These are phyloP conservation scores for Agaricales sp. DNA, from an alignment of 1,284 basidiomycete genomes.

Conservation along the genomic window DNA sequence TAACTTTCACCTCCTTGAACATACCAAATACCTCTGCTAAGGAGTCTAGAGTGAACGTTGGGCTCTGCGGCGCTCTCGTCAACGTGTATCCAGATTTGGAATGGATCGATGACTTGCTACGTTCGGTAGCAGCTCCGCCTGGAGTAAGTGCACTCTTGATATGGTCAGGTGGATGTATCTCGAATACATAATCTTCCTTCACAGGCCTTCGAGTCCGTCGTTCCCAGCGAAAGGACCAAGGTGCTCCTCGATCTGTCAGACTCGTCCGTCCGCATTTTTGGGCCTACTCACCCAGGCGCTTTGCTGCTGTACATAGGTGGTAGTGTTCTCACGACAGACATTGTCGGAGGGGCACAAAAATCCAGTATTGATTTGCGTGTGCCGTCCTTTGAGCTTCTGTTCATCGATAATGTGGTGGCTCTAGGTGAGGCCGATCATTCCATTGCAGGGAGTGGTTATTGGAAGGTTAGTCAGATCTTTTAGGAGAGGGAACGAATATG, in stretches of 20 bases:
- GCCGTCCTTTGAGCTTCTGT: slow-evolving; percentile 40
- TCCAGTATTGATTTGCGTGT: slow-evolving; percentile 40
- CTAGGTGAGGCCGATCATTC: slow-evolving; percentile 14
- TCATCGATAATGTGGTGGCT: slow-evolving; percentile 51
- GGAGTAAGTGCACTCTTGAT: slow-evolving; percentile 43
- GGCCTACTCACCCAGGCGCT: slow-evolving; percentile 52
- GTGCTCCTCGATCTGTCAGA: slow-evolving; percentile 62
- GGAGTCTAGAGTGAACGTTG: slow-evolving; percentile 67
- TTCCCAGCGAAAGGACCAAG: slow-evolving; percentile 81
- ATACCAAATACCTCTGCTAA: slow-evolving; percentile 64
- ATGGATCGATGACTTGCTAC: slow-evolving; percentile 55
- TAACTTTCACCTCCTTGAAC: slow-evolving; percentile 58
- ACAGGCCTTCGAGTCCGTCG: slow-evolving; percentile 86
- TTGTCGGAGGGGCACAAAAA: slow-evolving; percentile 57
- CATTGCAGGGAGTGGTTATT: slow-evolving; percentile 36
- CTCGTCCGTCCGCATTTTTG: slow-evolving; percentile 54
- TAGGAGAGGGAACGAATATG: slow-evolving; percentile 18
- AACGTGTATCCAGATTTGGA: slow-evolving; percentile 52
- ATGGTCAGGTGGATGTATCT: background rate
- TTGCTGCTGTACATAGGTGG: slow-evolving; percentile 59
- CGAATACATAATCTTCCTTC: background rate
- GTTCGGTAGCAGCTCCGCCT: slow-evolving; percentile 77
- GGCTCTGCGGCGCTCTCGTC: slow-evolving; percentile 57
- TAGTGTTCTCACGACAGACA: slow-evolving; percentile 55
- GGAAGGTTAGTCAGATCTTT: slow-evolving; percentile 49